These are phyloP conservation scores for Paecilomyces dactylethromorphus DNA, from an alignment of 2,329 filamentous ascomycete species.

Conservation along the genomic window DNA sequence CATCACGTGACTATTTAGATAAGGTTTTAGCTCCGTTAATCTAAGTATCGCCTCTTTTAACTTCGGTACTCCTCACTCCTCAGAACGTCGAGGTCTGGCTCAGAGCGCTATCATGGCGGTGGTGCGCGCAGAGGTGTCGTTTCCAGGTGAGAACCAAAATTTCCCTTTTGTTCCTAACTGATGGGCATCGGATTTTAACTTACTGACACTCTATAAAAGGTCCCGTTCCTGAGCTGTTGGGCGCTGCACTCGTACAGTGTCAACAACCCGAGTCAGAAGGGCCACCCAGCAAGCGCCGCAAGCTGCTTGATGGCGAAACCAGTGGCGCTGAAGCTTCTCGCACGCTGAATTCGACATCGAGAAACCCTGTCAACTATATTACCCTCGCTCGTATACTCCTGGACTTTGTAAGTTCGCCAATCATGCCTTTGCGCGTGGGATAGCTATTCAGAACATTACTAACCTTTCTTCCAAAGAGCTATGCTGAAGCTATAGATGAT, in stretches of 20 bases:
- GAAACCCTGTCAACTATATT: conserved; percentile 23
- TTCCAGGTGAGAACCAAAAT: conserved; percentile 7
- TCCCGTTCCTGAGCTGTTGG: conserved; percentile 15
- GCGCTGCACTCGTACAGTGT: conserved; percentile 14
- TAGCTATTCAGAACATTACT: neutral
- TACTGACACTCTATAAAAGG: conserved; percentile 11
- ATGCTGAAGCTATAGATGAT: neutral
- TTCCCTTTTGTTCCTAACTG: neutral
- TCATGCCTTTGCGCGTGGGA: neutral
- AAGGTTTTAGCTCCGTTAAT: neutral
- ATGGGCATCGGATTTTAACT: neutral
- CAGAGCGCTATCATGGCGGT: conserved; percentile 11
- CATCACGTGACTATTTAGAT: neutral
- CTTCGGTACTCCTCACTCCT: neutral
- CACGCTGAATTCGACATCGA: conserved; percentile 5
- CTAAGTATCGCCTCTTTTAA: neutral
- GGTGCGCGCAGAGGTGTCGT: conserved; percentile 6
- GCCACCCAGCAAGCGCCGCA: conserved; percentile 28
- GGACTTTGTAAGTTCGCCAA: conserved; percentile 19
- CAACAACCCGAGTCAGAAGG: conserved; percentile 8
- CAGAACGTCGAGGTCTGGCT: neutral
- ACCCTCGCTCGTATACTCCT: conserved; percentile 23
- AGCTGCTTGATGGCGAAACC: conserved; percentile 12
- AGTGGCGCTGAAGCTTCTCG: conserved; percentile 13
- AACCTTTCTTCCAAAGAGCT: neutral